Evolutionary conservation across 352 stramenopile species (phyloP), one percentile per base, ranked within the genome.

Genomic region (Phytophthora capsici): DNA sequence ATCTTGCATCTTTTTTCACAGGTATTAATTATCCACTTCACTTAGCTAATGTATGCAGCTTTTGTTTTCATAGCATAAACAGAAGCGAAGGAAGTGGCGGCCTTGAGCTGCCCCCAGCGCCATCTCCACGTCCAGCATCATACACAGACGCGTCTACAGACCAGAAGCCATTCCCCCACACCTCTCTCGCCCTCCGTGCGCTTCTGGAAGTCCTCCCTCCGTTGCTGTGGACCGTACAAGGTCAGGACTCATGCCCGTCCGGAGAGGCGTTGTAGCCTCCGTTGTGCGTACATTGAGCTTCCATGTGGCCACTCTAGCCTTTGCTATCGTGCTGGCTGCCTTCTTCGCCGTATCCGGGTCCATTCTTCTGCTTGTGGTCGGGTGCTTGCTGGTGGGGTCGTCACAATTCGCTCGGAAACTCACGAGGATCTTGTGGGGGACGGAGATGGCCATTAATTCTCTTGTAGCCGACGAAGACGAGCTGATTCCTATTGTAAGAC

Each of bases 391-490:
- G 66, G 81, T 47, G 56, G 86, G 44, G 36, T 91, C 55, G 66
- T 86, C 40, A 66, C 82, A 61, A 56, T 58, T 60, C 47, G 59
- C 63, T 20, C 63, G 58, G 6, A 53, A 80, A 4, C 69, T 91
- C 45, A 81, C 85, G 9, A 71, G 72, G 36, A 81, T 70, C 58
- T 64, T 91, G 13, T 91, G 82, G 82, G 63, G 77, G 36, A 73
- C 72, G 9, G 82, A 91, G 65, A 71, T 86, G 58, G 64, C 64
- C 17, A 78, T 91, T 52, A 80, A 91, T 59, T 60, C 49, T 14
- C 56, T 71, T 17, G 58, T 62, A n/a, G 53, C 43, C 13, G 58
- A 71, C 14, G 53, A 75, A 8, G 57, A 53, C 3, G 59, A 64
- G 22, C 37, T 49, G 19, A 30, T 0, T 6, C 26, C 28, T 28